phyloP scores from a whole-genome alignment of 305 asterid species.

The Fraxinus platypoda region DNA sequence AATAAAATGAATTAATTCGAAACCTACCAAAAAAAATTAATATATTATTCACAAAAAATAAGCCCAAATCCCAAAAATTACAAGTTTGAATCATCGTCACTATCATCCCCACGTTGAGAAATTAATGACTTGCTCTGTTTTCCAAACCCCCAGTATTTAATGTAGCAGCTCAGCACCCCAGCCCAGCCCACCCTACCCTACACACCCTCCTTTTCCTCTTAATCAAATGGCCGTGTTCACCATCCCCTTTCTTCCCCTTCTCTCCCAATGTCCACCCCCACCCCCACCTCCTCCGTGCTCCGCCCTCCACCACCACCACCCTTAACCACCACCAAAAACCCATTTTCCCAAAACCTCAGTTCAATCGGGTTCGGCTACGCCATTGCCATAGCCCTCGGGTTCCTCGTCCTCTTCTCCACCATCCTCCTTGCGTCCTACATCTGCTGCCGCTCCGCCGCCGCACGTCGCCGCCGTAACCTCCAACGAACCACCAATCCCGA shows the following conservation, averaged over 20 bases:
- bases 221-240: slow-evolving; percentile 50
- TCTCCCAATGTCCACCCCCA: slow-evolving; percentile 59
- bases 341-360: slow-evolving; percentile 30
- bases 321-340: slow-evolving; percentile 14
- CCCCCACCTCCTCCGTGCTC: slow-evolving; percentile 32
- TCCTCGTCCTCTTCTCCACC: slow-evolving; percentile 78
- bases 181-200: slow-evolving; percentile 15
- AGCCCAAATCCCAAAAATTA: not conserved
- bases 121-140: not conserved
- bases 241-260: slow-evolving; percentile 19
- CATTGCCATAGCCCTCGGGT: slow-evolving; percentile 73
- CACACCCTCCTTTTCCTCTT: slow-evolving; percentile 13
- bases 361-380: slow-evolving; percentile 75
- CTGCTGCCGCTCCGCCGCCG: slow-evolving; percentile 74
- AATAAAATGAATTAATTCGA: not conserved
- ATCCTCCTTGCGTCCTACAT: slow-evolving; percentile 68
- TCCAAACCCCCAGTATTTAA: not conserved
- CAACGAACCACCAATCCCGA: not conserved
- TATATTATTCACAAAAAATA: not conserved
- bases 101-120: slow-evolving; percentile 30
- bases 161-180: slow-evolving; percentile 23
- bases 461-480: slow-evolving; percentile 54
- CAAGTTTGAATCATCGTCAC: not conserved
- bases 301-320: slow-evolving; percentile 18
- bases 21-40: not conserved